These are phyloP conservation scores for Cercis canadensis DNA, from an alignment of 306 rosid species.

Conservation along the genomic window DNA sequence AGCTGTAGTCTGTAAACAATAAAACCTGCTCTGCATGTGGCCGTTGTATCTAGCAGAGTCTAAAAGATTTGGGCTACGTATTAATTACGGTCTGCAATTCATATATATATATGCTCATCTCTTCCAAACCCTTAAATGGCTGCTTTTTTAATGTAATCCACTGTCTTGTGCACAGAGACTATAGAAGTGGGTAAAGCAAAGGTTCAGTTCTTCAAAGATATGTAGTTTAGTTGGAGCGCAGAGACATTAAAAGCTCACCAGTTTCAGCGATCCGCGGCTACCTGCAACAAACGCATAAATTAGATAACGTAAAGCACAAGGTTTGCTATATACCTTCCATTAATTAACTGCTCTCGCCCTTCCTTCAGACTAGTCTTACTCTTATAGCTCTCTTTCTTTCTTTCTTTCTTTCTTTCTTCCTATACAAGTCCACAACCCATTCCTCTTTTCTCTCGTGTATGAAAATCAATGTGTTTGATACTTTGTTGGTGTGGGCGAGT, in stretches of 20 bases:
- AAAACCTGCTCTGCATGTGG: slow-evolving; percentile 6
- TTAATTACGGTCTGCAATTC: slow-evolving; percentile 19
- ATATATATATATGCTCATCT: neutral
- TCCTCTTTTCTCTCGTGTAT: neutral
- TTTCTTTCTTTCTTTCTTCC: neutral
- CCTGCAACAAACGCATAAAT: neutral
- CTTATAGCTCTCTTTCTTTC: neutral
- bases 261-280: slow-evolving; percentile 13
- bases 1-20: neutral
- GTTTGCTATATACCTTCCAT: slow-evolving; percentile 22
- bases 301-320: slow-evolving; percentile 46
- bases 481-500: neutral
- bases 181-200: slow-evolving; percentile 12
- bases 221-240: slow-evolving; percentile 11
- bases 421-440: neutral
- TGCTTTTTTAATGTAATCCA: slow-evolving; percentile 12
- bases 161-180: slow-evolving; percentile 23
- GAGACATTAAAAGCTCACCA: slow-evolving; percentile 37
- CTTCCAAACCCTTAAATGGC: slow-evolving; percentile 12
- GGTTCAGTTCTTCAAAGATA: neutral
- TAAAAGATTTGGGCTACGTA: slow-evolving; percentile 22
- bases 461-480: neutral
- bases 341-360: slow-evolving; percentile 24
- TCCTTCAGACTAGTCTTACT: neutral
- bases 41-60: neutral